These are phyloP conservation scores for Aspergillus sclerotialis DNA, from an alignment of 2,329 filamentous ascomycete species.

Conservation along the genomic window DNA sequence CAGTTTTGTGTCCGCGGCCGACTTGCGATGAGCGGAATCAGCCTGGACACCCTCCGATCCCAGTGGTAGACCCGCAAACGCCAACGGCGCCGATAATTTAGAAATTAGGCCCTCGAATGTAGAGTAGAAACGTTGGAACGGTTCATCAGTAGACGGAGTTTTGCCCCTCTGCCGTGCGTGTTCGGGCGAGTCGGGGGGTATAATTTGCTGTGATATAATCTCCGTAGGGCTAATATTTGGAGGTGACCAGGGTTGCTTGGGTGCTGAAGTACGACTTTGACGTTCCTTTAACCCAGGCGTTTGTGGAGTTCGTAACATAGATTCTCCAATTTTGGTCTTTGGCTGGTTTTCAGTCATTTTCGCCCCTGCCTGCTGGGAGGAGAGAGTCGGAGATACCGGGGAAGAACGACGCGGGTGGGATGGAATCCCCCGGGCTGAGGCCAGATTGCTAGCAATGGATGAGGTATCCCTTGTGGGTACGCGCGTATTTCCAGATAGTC, in stretches of 20 bases:
- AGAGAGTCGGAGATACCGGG: slow-evolving; percentile 64
- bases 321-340: slow-evolving; percentile 24
- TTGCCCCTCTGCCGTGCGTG: slow-evolving; percentile 10
- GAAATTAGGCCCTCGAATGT: slow-evolving; percentile 86
- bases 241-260: slow-evolving; percentile 28
- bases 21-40: slow-evolving; percentile 22
- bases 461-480: slow-evolving; percentile 62
- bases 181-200: slow-evolving; percentile 24
- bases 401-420: slow-evolving; percentile 51
- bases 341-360: slow-evolving; percentile 56
- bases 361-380: slow-evolving; percentile 65
- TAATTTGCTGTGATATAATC: slow-evolving; percentile 25
- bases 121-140: slow-evolving; percentile 85
- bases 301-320: slow-evolving; percentile 16
- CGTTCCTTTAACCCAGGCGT: slow-evolving; percentile 17
- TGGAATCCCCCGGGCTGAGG: slow-evolving; percentile 74
- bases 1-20: slow-evolving; percentile 28
- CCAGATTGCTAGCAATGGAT: slow-evolving; percentile 82
- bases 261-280: slow-evolving; percentile 12
- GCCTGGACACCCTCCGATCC: slow-evolving; percentile 39
- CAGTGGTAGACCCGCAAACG: slow-evolving; percentile 86
- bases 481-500: slow-evolving; percentile 33
- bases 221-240: slow-evolving; percentile 28
- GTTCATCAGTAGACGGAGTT: slow-evolving; percentile 53
- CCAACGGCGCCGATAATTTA: slow-evolving; percentile 79